Base-by-base conservation (phyloP, 805 yeast species). In the Sugiyamaella qingdaonensis region DNA sequence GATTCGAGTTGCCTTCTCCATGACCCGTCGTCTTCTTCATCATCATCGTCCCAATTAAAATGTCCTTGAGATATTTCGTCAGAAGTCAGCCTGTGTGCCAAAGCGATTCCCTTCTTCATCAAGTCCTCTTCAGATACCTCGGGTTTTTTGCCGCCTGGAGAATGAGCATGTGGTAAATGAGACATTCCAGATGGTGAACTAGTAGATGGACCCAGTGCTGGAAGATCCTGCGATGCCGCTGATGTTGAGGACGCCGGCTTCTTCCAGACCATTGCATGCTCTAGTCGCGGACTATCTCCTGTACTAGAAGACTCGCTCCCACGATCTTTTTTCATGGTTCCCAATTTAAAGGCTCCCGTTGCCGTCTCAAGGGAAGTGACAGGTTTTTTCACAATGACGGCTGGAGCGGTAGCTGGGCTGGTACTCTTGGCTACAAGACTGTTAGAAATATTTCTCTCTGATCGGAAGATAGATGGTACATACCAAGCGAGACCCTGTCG, bases 1-100 rank as follows among this genome's bases (percentile, higher is more conserved):
- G 44, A 35, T 29, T 51, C 54, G 4, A 51, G 27, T 21, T 51
- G 43, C 27, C 18, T 32, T 8, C 42, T 46, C 54, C 63, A 61
- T 33, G 64, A 68, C 37, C 64, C 68, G 49, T 62, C 70, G 46
- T 70, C 75, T 46, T 70, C 75, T 43, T 69, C 73, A 48, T 68
- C 73, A 36, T 66, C 69, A 46, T 66, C 69, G 35, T 65, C 73
- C 75, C 75, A 71, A 58, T 64, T 64, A 54, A 65, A 56, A 43
- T 64, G 62, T 24, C 62, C 56, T 13, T 54, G 52, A 2, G 58
- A 35, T 2, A 37, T 48, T 32, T 53, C 58, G 13, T 61, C 56
- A 19, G 64, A 58, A 11, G 64, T 59, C 31, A 67, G 60, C 18
- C 73, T 58, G 29, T 62, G 65, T 2, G 72, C 64, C 16, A 69